A percentile compares a stretch with the other conserved stretches of the same genome.
Conservation (phyloP, 495 filamentous ascomycete genomes). For the Xylaria cubensis region DNA sequence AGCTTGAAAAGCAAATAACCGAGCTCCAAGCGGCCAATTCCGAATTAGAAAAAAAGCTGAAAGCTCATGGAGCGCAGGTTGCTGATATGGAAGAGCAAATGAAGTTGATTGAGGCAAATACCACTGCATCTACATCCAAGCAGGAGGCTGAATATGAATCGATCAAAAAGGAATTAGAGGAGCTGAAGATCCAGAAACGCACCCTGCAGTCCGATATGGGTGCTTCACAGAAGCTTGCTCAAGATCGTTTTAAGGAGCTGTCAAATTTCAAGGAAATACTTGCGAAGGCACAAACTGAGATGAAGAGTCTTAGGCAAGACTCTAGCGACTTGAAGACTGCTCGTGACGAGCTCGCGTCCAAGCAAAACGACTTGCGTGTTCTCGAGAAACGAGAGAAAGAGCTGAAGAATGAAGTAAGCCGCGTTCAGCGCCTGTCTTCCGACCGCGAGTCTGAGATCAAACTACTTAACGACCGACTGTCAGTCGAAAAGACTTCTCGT, state of each 20-base stretch:
- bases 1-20: conserved; percentile 68
- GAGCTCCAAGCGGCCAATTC: background rate
- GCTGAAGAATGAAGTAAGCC: conserved; percentile 71
- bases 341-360: conserved; percentile 74
- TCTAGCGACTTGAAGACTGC: conserved; percentile 71
- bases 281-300: conserved; percentile 85
- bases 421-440: conserved; percentile 68
- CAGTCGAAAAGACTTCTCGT: conserved; percentile 74
- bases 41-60: background rate
- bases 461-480: conserved; percentile 74
- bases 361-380: conserved; percentile 69
- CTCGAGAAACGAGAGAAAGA: conserved; percentile 84
- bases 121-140: conserved; percentile 42
- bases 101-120: background rate
- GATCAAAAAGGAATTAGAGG: conserved; percentile 74
- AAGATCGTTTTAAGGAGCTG: conserved; percentile 85
- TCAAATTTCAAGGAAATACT: conserved; percentile 78
- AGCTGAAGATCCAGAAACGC: conserved; percentile 70
- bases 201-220: conserved; percentile 83
- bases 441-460: conserved; percentile 81
- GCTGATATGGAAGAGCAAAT: background rate
- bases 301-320: conserved; percentile 76
- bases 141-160: conserved; percentile 64
- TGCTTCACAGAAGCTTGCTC: conserved; percentile 83
- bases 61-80: background rate